Conservation (phyloP, 2,329 filamentous ascomycete species). For the Amesomyces nigricolor region DNA sequence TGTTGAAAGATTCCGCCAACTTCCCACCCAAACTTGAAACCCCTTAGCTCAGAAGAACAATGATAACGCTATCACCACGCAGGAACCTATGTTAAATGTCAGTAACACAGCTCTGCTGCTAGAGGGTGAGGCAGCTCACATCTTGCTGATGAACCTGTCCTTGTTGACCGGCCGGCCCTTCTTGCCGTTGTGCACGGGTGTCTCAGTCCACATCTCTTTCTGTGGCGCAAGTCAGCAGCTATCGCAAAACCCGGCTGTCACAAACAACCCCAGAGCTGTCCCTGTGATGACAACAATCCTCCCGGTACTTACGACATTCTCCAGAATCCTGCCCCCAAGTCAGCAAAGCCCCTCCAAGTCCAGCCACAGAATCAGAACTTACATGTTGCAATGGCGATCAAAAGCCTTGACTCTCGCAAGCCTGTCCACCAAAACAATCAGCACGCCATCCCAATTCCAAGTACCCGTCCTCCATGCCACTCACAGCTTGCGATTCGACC, state of each 20-base stretch:
- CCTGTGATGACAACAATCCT: not conserved
- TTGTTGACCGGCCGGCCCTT: constrained; percentile 91
- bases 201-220: constrained; percentile 99
- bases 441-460: not conserved
- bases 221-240: constrained; percentile 12
- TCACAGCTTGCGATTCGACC: constrained; percentile 90
- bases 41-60: constrained; percentile 25
- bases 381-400: constrained; percentile 98
- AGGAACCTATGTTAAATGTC: constrained; percentile 21
- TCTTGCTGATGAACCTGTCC: constrained; percentile 54
- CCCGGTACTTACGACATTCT: constrained; percentile 29
- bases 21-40: not conserved
- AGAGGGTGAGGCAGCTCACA: constrained; percentile 15
- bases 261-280: not conserved
- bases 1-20: too few species aligned
- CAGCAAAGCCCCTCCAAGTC: constrained; percentile 3
- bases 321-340: constrained; percentile 25
- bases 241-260: not conserved
- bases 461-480: not conserved
- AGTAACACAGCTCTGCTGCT: not conserved
- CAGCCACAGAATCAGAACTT: not conserved
- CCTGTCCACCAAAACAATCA: constrained; percentile 11
- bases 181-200: constrained; percentile 77
- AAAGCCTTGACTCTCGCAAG: constrained; percentile 97
- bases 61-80: constrained; percentile 26